Evolutionary conservation across 2,329 filamentous ascomycete species (phyloP).

Genomic region (Proliferodiscus dingleyae): DNA sequence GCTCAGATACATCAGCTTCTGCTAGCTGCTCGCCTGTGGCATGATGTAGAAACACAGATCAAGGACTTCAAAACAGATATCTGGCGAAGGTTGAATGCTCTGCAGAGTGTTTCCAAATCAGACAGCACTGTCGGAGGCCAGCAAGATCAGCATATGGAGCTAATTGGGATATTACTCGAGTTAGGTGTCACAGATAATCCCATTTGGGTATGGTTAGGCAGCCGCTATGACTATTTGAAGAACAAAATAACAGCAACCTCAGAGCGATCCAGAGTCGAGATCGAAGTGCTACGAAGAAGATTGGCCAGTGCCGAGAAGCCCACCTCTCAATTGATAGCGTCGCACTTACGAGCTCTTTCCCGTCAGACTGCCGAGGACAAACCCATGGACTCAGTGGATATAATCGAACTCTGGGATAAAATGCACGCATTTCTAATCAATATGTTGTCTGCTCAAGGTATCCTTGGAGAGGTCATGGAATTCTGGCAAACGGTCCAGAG

Average conservation of each 20-base stretch:
- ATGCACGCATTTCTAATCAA: conserved; percentile 68
- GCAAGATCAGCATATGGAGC: conserved; percentile 83
- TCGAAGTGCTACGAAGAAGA: conserved; percentile 81
- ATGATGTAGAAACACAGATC: conserved; percentile 84
- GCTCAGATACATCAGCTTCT: conserved; percentile 80
- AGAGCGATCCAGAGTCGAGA: conserved; percentile 84
- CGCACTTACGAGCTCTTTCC: conserved; percentile 69
- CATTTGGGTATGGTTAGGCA: conserved; percentile 92
- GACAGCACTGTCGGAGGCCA: conserved; percentile 30
- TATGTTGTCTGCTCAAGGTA: conserved; percentile 71
- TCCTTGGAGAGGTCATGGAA: conserved; percentile 84
- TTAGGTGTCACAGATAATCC: conserved; percentile 93
- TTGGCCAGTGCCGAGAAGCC: conserved; percentile 72
- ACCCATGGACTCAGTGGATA: conserved; percentile 68
- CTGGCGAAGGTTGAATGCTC: conserved; percentile 73
- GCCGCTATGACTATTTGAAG: conserved; percentile 84
- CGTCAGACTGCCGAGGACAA: conserved; percentile 61
- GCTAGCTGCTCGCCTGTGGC: conserved; percentile 89
- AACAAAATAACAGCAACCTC: conserved; percentile 74
- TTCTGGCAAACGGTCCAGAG: conserved; percentile 91
- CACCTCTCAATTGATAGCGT: conserved; percentile 61
- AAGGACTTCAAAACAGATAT: conserved; percentile 82
- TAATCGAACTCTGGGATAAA: conserved; percentile 92
- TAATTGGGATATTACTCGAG: conserved; percentile 86
- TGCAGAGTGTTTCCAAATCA: conserved; percentile 48